Conservation (phyloP, 75 land plant species). For the Ceratopteris richardii region DNA sequence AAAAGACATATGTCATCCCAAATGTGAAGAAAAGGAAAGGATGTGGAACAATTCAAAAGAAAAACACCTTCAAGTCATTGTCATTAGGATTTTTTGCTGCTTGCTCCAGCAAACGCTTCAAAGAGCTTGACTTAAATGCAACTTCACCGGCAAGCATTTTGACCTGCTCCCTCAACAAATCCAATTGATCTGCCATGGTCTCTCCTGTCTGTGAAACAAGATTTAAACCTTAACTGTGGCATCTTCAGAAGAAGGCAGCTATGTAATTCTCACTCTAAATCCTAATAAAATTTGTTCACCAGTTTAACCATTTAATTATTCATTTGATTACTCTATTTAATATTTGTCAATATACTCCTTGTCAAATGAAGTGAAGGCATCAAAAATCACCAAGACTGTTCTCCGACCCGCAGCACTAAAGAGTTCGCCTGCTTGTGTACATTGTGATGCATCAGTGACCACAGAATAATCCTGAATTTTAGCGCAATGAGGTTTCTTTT, state of each 20-base stretch:
- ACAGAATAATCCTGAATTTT: background rate
- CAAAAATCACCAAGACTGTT: conserved; percentile 20
- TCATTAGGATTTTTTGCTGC: conserved; percentile 27
- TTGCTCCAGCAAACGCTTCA: conserved; percentile 27
- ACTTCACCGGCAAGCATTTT: conserved; percentile 41
- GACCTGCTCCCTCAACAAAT: conserved; percentile 27
- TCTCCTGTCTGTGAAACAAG: conserved; percentile 23
- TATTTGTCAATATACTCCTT: too few species aligned
- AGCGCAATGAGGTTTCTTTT: background rate
- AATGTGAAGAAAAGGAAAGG: too few species aligned
- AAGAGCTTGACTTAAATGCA: conserved; percentile 47
- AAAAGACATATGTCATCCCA: too few species aligned
- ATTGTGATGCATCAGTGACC: conserved; percentile 38
- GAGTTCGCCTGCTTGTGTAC: conserved; percentile 62
- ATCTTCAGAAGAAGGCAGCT: background rate
- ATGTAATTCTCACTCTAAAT: background rate
- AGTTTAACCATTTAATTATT: too few species aligned
- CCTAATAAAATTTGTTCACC: too few species aligned
- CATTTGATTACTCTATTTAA: too few species aligned
- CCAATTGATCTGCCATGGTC: conserved; percentile 34
- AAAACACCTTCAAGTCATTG: conserved; percentile 29
- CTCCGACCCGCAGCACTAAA: conserved; percentile 45
- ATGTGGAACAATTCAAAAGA: too few species aligned
- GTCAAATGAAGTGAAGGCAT: conserved; percentile 5
- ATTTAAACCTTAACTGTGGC: background rate